Base-by-base conservation (phyloP, 495 filamentous ascomycete genomes). In the Neurospora sp. region DNA sequence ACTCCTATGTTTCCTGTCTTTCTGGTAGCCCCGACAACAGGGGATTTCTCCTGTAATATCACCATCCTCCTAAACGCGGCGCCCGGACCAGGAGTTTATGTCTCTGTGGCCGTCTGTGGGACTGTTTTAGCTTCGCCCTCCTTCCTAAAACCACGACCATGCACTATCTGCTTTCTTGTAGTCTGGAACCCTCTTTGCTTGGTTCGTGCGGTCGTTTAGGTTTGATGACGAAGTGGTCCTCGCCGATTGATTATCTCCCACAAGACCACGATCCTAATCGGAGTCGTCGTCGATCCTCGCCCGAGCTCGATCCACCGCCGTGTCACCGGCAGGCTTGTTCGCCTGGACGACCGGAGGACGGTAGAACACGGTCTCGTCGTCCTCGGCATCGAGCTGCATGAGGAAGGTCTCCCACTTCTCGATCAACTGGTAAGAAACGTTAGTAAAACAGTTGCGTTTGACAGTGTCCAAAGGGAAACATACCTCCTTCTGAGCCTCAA, bases 351-450 rank as follows among this genome's bases (percentile, higher is more conserved):
- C 81, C 31, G 88, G 85, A 9, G 91, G 89, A 27, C 88, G 89
- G 77, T 92, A 94, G 77, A 92, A 93, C 0, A 90, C 91, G 42
- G 89, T 87, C 41, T 91, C 93, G 72, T 98, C 94, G 73, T 98
- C 94, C 75, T 96, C 94, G 39, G 93, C 91, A 77, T 98, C 96
- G 12, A 99, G 86, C 78, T 97, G 95, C 86, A 98, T 88, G 9
- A 99, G 85, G 85, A 96, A 99, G 3, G 96, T 98, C 81, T 99
- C 96, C 96, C 96, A 99, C 40, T 98, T 88, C 80, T 99, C 96
- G 76, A 99, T 99, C 76, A 99, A 87, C 96, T 99, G 77, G 20
- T 70, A n/a, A 22, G 53, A 9, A 22, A 22, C 1, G 59, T 72
- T 59, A 71, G 42, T 48, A 8, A 40, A 40, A 40, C 4, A 14